phyloP scores from a whole-genome alignment of 768 basidiomycete species.

The Termitomyces sp. region DNA sequence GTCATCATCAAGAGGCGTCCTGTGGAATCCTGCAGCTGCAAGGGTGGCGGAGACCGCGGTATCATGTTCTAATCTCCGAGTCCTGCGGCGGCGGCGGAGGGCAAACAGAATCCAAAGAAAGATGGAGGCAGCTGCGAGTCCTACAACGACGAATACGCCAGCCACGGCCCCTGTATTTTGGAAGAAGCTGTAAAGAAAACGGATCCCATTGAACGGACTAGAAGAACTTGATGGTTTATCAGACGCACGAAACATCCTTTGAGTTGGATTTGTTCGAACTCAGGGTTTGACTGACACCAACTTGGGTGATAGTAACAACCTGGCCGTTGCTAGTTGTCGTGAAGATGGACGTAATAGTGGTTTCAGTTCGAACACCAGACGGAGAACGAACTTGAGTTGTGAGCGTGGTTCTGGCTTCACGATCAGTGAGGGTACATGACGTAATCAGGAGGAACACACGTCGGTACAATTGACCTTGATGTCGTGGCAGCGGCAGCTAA shows the following conservation, averaged over 20 bases:
- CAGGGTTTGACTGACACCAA: conserved; percentile 70
- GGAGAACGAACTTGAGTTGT: neutral
- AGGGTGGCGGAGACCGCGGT: conserved; percentile 66
- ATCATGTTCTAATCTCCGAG: conserved; percentile 60
- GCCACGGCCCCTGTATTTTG: conserved; percentile 85
- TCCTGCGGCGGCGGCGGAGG: conserved; percentile 59
- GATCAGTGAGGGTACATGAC: conserved; percentile 7
- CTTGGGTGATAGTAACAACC: conserved; percentile 54
- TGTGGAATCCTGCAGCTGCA: conserved; percentile 65
- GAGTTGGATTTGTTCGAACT: conserved; percentile 39
- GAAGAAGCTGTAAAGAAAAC: conserved; percentile 62
- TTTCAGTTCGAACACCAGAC: conserved; percentile 6
- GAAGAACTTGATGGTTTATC: neutral
- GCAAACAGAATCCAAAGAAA: conserved; percentile 69
- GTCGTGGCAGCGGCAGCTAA: conserved; percentile 16
- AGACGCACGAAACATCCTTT: conserved; percentile 47
- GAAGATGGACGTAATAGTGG: conserved; percentile 50
- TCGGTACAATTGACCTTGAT: conserved; percentile 7
- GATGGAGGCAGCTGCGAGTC: conserved; percentile 68
- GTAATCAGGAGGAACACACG: conserved; percentile 17
- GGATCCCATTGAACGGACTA: neutral
- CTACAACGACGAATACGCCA: conserved; percentile 88
- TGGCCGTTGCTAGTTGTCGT: conserved; percentile 51
- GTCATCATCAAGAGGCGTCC: conserved; percentile 57
- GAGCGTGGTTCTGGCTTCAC: neutral